Base-by-base conservation (phyloP, 2,329 filamentous ascomycete species). In the Fusarium keratoplasticum region DNA sequence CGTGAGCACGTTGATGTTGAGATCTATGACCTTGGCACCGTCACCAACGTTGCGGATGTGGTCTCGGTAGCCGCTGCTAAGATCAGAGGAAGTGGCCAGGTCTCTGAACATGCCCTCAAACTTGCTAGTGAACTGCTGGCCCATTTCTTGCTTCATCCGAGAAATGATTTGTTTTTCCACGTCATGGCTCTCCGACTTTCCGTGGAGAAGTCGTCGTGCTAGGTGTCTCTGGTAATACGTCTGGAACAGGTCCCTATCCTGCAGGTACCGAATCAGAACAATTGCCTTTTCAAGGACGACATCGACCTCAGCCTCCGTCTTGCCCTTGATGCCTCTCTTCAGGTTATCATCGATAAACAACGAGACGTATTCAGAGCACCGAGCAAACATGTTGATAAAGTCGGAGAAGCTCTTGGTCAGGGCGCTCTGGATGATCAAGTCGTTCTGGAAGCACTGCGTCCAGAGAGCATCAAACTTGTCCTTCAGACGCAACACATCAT, bases 61-160 rank as follows among this genome's bases (percentile, higher is more conserved):
- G 18, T 89, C 88, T 74, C 92, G 93, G 84, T 97, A 98, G 65
- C 89, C 91, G 14, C 90, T 84, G 0, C 94, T 95, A 29, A 98
- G 88, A 74, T 98, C 96, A 64, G 93, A 91, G 0, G 95, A 98
- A 14, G 95, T 91, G 18, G 92, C 91, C 90, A 98, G 95, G 79
- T 99, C 96, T 83, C 95, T 95, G 86, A 99, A 98, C 95, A 99
- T 98, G 74, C 95, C 94, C 80, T 99, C 96, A 52, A 99, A 90
- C 81, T 97, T 97, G 79, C 91, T 87, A 0, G 96, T 98, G 81
- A 98, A 98, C 76, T 95, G 92, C 81, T 97, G 97, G 42, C 96
- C 96, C 61, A 98, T 91, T 81, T 98, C 96, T 80, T 96, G 91
- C 88, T 98, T 98, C 95, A 99, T 98, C 73, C 96, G 94, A 0